Conservation (phyloP, 805 yeast genomes). For the Starmera caribaea region DNA sequence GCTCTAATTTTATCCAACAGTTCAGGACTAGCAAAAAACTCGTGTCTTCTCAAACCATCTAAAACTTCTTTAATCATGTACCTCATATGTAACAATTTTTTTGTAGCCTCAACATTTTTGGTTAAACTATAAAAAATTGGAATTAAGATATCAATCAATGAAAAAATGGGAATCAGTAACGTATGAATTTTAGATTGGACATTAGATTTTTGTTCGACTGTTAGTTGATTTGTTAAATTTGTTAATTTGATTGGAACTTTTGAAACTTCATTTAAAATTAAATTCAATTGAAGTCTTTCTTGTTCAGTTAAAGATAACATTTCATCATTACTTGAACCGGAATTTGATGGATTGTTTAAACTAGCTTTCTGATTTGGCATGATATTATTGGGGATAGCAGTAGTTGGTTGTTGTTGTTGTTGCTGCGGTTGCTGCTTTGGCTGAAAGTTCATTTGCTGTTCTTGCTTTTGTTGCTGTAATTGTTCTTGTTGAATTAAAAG, state of each 20-base stretch:
- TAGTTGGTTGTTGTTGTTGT: slow-evolving; percentile 7
- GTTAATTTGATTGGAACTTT: slow-evolving; percentile 55
- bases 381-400: slow-evolving; percentile 2
- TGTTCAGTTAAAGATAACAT: slow-evolving; percentile 40
- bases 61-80: slow-evolving; percentile 68
- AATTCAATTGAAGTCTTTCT: slow-evolving; percentile 51
- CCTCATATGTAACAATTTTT: slow-evolving; percentile 68
- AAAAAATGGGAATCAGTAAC: slow-evolving; percentile 41
- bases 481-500: background rate
- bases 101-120: slow-evolving; percentile 65
- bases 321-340: slow-evolving; percentile 4
- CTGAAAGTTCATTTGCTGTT: slow-evolving; percentile 4
- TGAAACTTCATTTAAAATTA: slow-evolving; percentile 60
- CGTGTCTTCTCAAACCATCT: slow-evolving; percentile 56
- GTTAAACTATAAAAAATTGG: slow-evolving; percentile 74
- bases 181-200: slow-evolving; percentile 46
- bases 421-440: slow-evolving; percentile 3
- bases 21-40: slow-evolving; percentile 64
- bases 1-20: slow-evolving; percentile 58
- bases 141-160: slow-evolving; percentile 64
- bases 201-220: slow-evolving; percentile 53
- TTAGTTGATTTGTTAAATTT: slow-evolving; percentile 51
- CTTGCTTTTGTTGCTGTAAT: slow-evolving; percentile 5
- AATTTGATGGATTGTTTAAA: background rate
- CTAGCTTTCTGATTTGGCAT: no score